A percentile compares a stretch with the other conserved stretches of the same genome.
phyloP scores from a whole-genome alignment of 192 early-diverging fungal genomes.

The Entomortierella chlamydospora region DNA sequence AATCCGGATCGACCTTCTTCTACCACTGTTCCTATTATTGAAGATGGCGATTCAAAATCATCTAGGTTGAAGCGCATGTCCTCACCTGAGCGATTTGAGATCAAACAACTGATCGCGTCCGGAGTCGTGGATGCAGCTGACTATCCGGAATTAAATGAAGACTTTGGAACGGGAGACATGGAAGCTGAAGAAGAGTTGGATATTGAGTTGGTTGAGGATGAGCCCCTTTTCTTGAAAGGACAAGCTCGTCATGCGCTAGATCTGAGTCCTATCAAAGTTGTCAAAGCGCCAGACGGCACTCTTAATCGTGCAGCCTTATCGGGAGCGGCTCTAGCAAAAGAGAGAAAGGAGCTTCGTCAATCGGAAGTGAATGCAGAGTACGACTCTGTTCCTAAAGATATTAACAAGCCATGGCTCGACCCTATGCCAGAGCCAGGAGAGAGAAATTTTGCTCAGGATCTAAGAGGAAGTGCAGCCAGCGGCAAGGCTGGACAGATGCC shows the following conservation, averaged over 20 bases:
- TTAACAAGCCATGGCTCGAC: slow-evolving; percentile 92
- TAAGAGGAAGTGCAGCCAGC: slow-evolving; percentile 77
- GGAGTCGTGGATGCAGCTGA: slow-evolving; percentile 89
- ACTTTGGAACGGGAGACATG: slow-evolving; percentile 84
- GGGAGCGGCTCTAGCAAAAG: slow-evolving; percentile 93
- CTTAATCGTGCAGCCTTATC: slow-evolving; percentile 95
- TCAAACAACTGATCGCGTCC: slow-evolving; percentile 97
- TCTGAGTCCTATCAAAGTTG: slow-evolving; percentile 95
- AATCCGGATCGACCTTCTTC: slow-evolving; percentile 76
- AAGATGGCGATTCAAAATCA: slow-evolving; percentile 58
- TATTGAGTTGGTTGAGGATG: slow-evolving; percentile 96
- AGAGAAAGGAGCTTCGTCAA: slow-evolving; percentile 88
- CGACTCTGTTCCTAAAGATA: slow-evolving; percentile 86
- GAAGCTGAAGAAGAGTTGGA: slow-evolving; percentile 96
- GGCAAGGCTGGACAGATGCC: slow-evolving; percentile 77
- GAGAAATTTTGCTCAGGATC: slow-evolving; percentile 93
- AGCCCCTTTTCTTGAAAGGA: slow-evolving; percentile 94
- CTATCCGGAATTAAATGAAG: slow-evolving; percentile 91
- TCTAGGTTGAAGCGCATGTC: slow-evolving; percentile 83
- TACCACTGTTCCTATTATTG: slow-evolving; percentile 50
- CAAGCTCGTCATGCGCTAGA: slow-evolving; percentile 88
- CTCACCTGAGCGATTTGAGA: slow-evolving; percentile 96
- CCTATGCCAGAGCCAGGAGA: slow-evolving; percentile 93
- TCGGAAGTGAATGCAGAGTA: slow-evolving; percentile 83
- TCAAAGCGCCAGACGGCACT: slow-evolving; percentile 97